Conservation (phyloP, 345 rosid genomes). For the Salix dunnii region DNA sequence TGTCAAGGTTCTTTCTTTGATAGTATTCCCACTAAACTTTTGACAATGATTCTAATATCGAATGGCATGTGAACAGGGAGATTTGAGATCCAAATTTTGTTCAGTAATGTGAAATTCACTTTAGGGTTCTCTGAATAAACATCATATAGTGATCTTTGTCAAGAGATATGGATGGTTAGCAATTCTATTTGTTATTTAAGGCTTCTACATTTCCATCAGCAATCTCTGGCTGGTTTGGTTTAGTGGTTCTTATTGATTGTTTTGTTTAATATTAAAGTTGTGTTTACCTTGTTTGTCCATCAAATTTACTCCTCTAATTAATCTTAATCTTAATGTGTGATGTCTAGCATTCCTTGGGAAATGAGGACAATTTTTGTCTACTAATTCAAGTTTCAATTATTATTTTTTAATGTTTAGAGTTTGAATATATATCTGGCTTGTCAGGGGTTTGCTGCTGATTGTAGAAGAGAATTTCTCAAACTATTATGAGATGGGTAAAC, state of each 20-base stretch:
- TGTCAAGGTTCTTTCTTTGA: neutral
- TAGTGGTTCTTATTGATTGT: no score
- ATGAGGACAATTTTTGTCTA: neutral
- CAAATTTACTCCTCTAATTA: neutral
- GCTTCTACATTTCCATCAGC: neutral
- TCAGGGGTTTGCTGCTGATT: neutral
- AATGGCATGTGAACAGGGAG: neutral
- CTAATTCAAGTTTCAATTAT: neutral
- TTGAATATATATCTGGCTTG: no score
- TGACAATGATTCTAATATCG: neutral
- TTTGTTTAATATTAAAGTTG: neutral
- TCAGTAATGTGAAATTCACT: neutral
- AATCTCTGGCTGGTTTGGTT: neutral
- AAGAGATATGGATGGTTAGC: neutral
- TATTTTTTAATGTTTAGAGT: neutral
- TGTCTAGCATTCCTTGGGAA: neutral
- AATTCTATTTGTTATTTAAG: neutral
- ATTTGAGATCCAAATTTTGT: neutral
- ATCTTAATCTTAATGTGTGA: neutral
- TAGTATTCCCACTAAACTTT: neutral
- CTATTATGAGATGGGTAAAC: neutral
- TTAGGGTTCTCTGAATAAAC: neutral
- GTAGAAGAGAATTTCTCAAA: neutral
- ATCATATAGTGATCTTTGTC: neutral
- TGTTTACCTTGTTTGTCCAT: neutral